Evolutionary conservation across 2,329 filamentous ascomycete genomes (phyloP), one percentile per base, ranked within the genome.

Genomic region (Colletotrichum endophyticum): DNA sequence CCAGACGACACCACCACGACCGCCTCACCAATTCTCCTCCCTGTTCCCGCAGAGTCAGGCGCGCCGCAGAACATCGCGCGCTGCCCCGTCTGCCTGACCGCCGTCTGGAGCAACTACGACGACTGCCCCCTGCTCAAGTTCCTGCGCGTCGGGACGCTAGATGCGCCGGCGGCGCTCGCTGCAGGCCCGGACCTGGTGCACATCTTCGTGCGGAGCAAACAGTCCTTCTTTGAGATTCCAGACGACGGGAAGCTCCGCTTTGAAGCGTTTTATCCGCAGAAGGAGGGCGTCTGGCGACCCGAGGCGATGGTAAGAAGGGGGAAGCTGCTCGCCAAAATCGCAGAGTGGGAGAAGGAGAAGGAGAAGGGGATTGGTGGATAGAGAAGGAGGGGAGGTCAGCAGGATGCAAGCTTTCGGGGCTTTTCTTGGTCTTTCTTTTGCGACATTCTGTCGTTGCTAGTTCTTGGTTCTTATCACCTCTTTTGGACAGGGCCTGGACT

Each of bases 141-240:
- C 77, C 78, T 90, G 12, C 84, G 86, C 53, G 85, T 83, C 30
- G 87, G 88, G 5, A 89, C 88, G 13, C 81, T 90, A 64, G 88
- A 88, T 79, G n/a, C 64, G 12, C 78, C 79, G 16, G 81, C 84
- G 8, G 81, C 82, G 77, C 79, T 83, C 70, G n/a, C 44, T 53
- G 78, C 87, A 9, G 81, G 83, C n/a, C 87, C 87, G 1, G 86
- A 88, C 79, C n/a, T 53, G 44, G 83, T 86, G 25, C 87, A 90
- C 80, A 87, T 89, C 67, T 90, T 81, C 76, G 84, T 83, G 22
- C 79, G 81, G 39, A 86, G 83, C 72, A 87, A 86, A 72, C 77
- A 81, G 75, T 78, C 79, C 15, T 89, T 87, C 80, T 75, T 89
- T 70, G 72, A 80, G 36, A 75, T 88, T 70, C 78, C 77, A 4